A percentile compares a stretch with the other conserved stretches of the same genome.
phyloP scores from a whole-genome alignment of 768 basidiomycete genomes.

The Tulasnella sp. region DNA sequence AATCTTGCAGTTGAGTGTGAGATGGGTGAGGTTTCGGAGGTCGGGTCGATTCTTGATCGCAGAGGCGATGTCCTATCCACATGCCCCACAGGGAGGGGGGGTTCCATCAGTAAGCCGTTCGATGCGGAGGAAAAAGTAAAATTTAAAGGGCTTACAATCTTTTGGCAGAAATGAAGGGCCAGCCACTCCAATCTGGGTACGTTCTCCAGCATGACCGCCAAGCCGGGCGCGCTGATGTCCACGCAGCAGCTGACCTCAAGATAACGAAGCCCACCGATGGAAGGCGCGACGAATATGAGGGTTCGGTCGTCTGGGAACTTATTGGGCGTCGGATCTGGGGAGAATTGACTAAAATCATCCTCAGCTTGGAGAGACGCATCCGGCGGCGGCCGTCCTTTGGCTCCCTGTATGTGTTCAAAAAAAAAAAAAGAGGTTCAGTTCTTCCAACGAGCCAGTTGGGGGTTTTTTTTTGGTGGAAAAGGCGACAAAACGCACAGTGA shows the following conservation, averaged over 20 bases:
- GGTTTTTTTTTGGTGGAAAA: too few relatives aligned
- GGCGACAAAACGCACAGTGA: not conserved
- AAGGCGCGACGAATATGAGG: constrained; percentile 5
- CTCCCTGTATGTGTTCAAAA: not conserved
- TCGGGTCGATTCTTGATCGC: not conserved
- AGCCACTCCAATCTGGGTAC: constrained; percentile 4
- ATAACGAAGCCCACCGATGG: constrained; percentile 1
- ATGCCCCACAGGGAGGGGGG: too few relatives aligned
- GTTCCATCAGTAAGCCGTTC: not conserved
- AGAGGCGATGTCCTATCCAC: constrained; percentile 9
- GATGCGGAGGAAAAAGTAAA: not conserved
- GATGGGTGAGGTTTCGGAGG: constrained; percentile 1
- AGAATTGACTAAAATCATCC: not conserved
- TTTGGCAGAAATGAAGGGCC: constrained; percentile 13
- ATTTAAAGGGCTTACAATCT: constrained; percentile 1
- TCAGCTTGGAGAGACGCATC: not conserved
- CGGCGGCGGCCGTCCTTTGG: constrained; percentile 13
- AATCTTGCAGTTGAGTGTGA: constrained; percentile 14
- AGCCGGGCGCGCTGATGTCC: constrained; percentile 10
- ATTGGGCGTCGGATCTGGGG: constrained; percentile 7
- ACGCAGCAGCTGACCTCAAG: constrained; percentile 11
- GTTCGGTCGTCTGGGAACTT: constrained; percentile 13
- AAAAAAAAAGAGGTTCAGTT: too few relatives aligned
- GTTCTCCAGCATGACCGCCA: not conserved
- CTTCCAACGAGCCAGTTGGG: too few relatives aligned